Base-by-base conservation (phyloP, 805 yeast genomes). In the Lipomyces yamanashiensis region DNA sequence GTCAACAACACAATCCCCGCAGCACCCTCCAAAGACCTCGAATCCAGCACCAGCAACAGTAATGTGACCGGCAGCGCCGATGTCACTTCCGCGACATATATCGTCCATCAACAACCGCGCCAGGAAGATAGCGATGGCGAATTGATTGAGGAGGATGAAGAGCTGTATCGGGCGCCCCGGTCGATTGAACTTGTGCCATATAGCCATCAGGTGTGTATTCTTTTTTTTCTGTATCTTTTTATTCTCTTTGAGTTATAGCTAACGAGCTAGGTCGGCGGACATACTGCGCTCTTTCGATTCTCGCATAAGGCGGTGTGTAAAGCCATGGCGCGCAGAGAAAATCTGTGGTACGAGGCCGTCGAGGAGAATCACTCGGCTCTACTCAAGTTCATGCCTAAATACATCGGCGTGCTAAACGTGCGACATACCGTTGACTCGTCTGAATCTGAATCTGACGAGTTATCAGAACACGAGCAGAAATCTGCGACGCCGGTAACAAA, bases 251-350 rank as follows among this genome's bases (percentile, higher is more conserved):
- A 58, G 12, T 19, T 23, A 10, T 21, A 13, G 47, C 39, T 41
- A 21, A 19, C 2, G 15, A 19, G 15, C n/a, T 12, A 63, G 67
- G 70, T 95, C 23, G 99, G 99, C 7, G 99, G 99, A 0, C 99
- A 95, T 74, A 93, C 98, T 0, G 98, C 98, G 1, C 92, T 95
- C 41, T 95, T 93, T 78, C 84, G 93, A 68, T 95, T 95, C 74
- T 88, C 96, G 4, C 89, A 87, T 70, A 81, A 90, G 63, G 98
- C 98, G 0, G 97, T 95, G 17, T 95, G 98, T 76, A 95, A 95
- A 75, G 95, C 95, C 0, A 79, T 96, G 64, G 90, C 92, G 64
- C 91, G 90, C 71, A 82, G 97, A 62, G 99, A 95, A 73, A 90
- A 95, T 76, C 77, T 81, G 66, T 92, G 96, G 88, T 95, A 95